These are phyloP conservation scores for Didymella exigua DNA, from an alignment of 2,329 filamentous ascomycete species.

Conservation along the genomic window DNA sequence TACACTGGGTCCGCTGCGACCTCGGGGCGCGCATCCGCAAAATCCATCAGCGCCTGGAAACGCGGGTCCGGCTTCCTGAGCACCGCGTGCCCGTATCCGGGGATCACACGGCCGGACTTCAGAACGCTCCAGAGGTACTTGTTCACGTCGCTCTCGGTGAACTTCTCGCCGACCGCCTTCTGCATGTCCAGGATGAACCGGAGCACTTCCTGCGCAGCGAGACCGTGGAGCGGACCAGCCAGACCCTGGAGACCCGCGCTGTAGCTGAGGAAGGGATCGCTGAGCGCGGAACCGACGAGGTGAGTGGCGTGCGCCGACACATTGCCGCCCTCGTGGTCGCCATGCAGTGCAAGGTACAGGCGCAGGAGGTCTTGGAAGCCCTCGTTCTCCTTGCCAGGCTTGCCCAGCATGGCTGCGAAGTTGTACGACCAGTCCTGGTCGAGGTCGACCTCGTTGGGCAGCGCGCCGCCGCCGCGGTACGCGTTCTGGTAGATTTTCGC, in stretches of 20 bases:
- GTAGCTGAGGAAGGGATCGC: slow-evolving; percentile 94
- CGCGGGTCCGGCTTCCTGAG: slow-evolving; percentile 96
- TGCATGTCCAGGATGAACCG: slow-evolving; percentile 98
- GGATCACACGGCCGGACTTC: slow-evolving; percentile 91
- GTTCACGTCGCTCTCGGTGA: slow-evolving; percentile 80
- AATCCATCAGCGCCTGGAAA: slow-evolving; percentile 96
- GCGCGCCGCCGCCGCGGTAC: slow-evolving; percentile 73
- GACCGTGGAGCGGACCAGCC: slow-evolving; percentile 88
- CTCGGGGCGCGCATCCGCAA: slow-evolving; percentile 81
- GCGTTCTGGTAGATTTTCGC: slow-evolving; percentile 97
- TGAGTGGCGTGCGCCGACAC: slow-evolving; percentile 96
- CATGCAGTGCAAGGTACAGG: slow-evolving; percentile 93
- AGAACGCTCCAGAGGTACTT: slow-evolving; percentile 92
- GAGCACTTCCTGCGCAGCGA: slow-evolving; percentile 95
- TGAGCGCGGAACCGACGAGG: slow-evolving; percentile 90
- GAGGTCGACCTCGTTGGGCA: slow-evolving; percentile 77
- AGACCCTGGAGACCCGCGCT: slow-evolving; percentile 94
- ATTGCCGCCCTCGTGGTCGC: slow-evolving; percentile 97
- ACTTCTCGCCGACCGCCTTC: slow-evolving; percentile 76
- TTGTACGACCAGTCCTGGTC: slow-evolving; percentile 98
- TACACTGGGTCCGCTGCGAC: slow-evolving; percentile 89
- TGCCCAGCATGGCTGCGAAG: slow-evolving; percentile 95
- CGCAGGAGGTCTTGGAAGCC: slow-evolving; percentile 94
- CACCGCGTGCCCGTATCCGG: slow-evolving; percentile 94
- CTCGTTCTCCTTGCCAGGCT: slow-evolving; percentile 83